Evolutionary conservation across 2,329 filamentous ascomycete species (phyloP), one percentile per base, ranked within the genome.

Genomic region (Sporothrix inflata): DNA sequence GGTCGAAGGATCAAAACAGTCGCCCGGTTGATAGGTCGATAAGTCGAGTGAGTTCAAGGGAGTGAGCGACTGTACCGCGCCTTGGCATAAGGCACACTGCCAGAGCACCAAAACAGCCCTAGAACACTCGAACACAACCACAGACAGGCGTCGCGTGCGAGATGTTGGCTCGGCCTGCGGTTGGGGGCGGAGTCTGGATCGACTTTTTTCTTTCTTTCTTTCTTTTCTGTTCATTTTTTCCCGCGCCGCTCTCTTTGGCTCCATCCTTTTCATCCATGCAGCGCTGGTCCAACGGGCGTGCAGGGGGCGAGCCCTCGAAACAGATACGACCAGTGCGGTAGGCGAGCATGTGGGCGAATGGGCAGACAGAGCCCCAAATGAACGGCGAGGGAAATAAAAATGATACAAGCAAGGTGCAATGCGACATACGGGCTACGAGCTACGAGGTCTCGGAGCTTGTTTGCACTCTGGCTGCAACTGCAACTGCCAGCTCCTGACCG

Each of bases 251-350:
- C 6, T 60, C 11, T 53, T 4, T 3, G 42, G 14, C 27, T 19
- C 6, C n/a, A 27, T 21, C 30, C 27, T 38, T n/a, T 24, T n/a
- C 34, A 30, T 47, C 40, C 40, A 47, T 24, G n/a, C 12, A 24
- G 57, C 21, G 57, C n/a, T 63, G 57, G n/a, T n/a, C 57, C 57
- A 40, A n/a, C 57, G 38, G 34, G n/a, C 19, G 7, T 19, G 6
- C 19, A 42, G 14, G 55, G 9, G 27, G 55, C 27, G 38, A 65
- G n/a, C 4, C 51, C 45, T 38, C 21, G 40, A 42, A 65, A 42
- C 60, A 45, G n/a, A 42, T 21, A 45, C 60, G 38, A 65, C 34
- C 38, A 12, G 30, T 65, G n/a, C 60, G 60, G 60, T 21, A 65
- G n/a, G 60, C 16, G 42, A 34, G 42, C 42, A 49, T 49, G 63